phyloP scores from a whole-genome alignment of 768 basidiomycete species.

The Lentinus tigrinus region DNA sequence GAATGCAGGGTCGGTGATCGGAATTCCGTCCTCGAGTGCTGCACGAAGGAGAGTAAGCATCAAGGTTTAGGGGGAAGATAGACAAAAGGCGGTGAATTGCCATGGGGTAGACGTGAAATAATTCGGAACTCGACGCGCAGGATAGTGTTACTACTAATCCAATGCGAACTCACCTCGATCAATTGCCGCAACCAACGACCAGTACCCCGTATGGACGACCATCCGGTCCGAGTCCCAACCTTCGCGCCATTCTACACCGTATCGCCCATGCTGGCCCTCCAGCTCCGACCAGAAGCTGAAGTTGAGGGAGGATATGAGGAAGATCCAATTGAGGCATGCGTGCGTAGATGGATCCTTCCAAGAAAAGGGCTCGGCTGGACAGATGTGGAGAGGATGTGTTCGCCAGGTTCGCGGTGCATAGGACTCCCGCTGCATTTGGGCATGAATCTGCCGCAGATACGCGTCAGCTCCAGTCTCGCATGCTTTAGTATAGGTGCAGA shows the following conservation, averaged over 20 bases:
- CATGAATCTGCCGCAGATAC: slow-evolving; percentile 51
- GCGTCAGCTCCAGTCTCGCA: background rate
- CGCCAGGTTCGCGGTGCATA: slow-evolving; percentile 85
- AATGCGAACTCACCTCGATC: slow-evolving; percentile 57
- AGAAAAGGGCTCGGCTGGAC: slow-evolving; percentile 62
- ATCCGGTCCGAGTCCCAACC: slow-evolving; percentile 58
- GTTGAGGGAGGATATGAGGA: slow-evolving; percentile 82
- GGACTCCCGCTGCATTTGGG: slow-evolving; percentile 54
- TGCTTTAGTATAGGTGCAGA: slow-evolving; percentile 1
- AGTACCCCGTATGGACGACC: slow-evolving; percentile 77
- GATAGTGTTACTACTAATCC: background rate
- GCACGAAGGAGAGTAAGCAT: background rate
- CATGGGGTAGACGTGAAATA: too few species aligned
- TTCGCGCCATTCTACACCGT: slow-evolving; percentile 74
- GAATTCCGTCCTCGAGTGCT: slow-evolving; percentile 78
- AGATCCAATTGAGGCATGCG: slow-evolving; percentile 78
- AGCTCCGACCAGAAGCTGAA: slow-evolving; percentile 88
- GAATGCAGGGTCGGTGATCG: slow-evolving; percentile 76
- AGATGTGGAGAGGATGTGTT: slow-evolving; percentile 71
- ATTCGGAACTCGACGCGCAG: too few species aligned
- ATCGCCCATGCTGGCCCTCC: slow-evolving; percentile 58
- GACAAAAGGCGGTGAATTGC: too few species aligned
- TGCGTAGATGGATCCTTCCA: slow-evolving; percentile 51
- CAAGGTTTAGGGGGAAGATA: background rate
- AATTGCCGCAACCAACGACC: slow-evolving; percentile 83